Base-by-base conservation (phyloP, 2,329 filamentous ascomycete genomes). In the Tolypocladium amazonense region DNA sequence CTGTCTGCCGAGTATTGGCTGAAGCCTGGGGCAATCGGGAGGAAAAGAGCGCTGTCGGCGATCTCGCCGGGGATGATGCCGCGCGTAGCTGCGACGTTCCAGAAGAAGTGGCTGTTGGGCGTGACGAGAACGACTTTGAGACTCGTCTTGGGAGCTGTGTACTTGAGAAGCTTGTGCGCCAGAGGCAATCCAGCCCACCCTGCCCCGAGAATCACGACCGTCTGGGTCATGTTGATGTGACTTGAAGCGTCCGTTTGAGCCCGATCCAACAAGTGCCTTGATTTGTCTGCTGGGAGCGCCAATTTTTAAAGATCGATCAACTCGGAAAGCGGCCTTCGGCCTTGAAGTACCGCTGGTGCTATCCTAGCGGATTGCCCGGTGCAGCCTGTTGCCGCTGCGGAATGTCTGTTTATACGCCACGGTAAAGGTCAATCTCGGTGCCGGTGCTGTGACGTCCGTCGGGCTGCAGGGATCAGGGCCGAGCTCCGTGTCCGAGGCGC, bases 11-110 rank as follows among this genome's bases (percentile, higher is more conserved):
- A 69, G 62, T 83, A 82, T 43, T 75, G 73, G 20, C 73, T 69
- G 58, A 84, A 77, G 0, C 74, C 76, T 0, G 73, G 67, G 52
- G 71, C 69, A 58, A 84, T 77, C 11, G 80, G 76, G 50, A 72
- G 65, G 66, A 79, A 77, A 56, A 82, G 73, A 60, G 78, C 69
- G 7, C 79, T 73, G 61, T 81, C 78, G 20, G 73, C 71, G 59
- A 82, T 70, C 39, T 73, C 68, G 35, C 75, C 77, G 1, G 80
- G 80, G 27, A 83, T 73, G 45, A 83, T 74, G 63, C 78, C 79
- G 43, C 81, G 79, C n/a, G 81, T 77, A 2, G 81, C 77, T 1
- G 81, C 81, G 8, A 84, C 62, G 65, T 82, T 83, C 81, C 80
- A 83, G 71, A 76, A 83, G 64, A 83, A 81, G 64, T 81, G 77